Conservation (phyloP, 371 early-diverging fungal species). For the Rhizomucor miehei region DNA sequence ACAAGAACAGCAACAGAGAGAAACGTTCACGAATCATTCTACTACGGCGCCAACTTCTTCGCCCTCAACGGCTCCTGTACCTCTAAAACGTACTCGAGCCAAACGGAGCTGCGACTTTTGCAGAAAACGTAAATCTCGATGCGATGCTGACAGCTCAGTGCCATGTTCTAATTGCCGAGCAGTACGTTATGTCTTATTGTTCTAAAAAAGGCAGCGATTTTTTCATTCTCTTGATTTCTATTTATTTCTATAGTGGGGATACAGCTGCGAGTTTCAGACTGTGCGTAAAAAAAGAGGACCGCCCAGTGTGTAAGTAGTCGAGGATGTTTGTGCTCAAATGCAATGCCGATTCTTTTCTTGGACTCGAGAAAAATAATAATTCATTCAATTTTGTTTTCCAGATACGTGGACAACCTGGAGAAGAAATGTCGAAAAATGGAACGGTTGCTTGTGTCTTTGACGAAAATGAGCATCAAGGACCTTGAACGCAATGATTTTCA, state of each 20-base stretch:
- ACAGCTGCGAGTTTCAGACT: slow-evolving; percentile 44
- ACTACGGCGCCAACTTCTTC: slow-evolving; percentile 5
- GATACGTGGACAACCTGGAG: slow-evolving; percentile 46
- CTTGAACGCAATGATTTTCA: slow-evolving; percentile 36
- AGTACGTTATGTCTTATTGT: slow-evolving; percentile 19
- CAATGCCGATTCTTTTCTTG: too few relatives aligned
- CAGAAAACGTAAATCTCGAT: slow-evolving; percentile 46
- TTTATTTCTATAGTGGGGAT: slow-evolving; percentile 36
- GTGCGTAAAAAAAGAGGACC: slow-evolving; percentile 51
- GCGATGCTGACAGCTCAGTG: slow-evolving; percentile 46
- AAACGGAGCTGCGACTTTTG: slow-evolving; percentile 56
- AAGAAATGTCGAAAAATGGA: slow-evolving; percentile 49
- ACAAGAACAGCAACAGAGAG: slow-evolving; percentile 4
- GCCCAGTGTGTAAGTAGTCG: slow-evolving; percentile 49
- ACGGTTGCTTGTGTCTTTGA: slow-evolving; percentile 28
- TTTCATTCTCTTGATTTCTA: not conserved
- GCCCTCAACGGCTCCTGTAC: slow-evolving; percentile 3
- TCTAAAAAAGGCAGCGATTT: not conserved
- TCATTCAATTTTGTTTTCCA: too few relatives aligned
- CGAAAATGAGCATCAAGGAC: slow-evolving; percentile 37
- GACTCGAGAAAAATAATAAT: too few relatives aligned
- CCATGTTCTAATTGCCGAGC: slow-evolving; percentile 53
- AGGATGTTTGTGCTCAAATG: too few relatives aligned
- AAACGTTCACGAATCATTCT: not conserved
- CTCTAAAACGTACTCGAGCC: slow-evolving; percentile 46